Conservation (phyloP, 148 eudicot genomes). For the Chenopodium album region DNA sequence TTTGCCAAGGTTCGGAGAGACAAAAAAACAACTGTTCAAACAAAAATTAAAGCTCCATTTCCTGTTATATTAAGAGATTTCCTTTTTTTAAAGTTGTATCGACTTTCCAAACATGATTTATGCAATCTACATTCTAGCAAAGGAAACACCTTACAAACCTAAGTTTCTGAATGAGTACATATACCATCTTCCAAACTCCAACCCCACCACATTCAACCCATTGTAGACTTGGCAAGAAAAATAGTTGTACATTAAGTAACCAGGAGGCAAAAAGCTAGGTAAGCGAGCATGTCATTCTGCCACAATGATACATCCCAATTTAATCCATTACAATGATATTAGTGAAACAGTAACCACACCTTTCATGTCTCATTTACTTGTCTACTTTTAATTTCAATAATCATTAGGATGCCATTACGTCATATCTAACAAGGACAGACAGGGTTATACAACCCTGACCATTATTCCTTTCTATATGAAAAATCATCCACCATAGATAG, state of each 20-base stretch:
- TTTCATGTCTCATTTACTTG: not conserved
- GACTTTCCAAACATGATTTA: not conserved
- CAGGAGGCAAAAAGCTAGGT: not conserved
- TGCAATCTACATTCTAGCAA: not conserved
- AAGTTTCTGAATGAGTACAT: not conserved
- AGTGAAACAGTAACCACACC: not conserved
- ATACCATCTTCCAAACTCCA: not conserved
- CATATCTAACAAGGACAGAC: not conserved
- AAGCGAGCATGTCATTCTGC: not conserved
- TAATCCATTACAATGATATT: not conserved
- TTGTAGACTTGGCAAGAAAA: not conserved
- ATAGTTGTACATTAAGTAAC: not conserved
- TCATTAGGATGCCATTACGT: not conserved
- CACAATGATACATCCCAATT: not conserved
- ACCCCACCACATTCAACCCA: not conserved
- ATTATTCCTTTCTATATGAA: no score
- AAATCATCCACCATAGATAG: not conserved
- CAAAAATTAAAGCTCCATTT: not conserved
- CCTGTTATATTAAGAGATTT: no score
- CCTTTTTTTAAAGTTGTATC: not conserved
- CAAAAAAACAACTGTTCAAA: not conserved
- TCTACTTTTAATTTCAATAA: not conserved
- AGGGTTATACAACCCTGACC: not conserved
- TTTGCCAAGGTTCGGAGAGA: not conserved
- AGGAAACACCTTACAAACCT: not conserved